phyloP scores from a whole-genome alignment of 768 basidiomycete genomes.

The Auriculariales sp. region DNA sequence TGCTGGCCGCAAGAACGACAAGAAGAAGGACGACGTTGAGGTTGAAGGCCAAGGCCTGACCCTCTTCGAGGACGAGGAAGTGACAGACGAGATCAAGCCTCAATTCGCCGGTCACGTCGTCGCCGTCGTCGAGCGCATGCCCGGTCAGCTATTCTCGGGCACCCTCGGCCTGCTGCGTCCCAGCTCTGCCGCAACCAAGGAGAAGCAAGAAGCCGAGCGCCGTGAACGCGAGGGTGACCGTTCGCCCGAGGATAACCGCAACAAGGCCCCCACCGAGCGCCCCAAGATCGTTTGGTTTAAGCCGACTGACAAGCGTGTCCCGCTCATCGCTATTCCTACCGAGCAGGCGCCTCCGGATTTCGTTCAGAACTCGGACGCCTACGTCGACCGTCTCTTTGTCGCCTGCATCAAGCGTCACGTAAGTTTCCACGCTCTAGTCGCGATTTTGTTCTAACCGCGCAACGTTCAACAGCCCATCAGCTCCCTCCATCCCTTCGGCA shows the following conservation, averaged over 20 bases:
- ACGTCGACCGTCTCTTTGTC: constrained; percentile 84
- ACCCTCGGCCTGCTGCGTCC: constrained; percentile 90
- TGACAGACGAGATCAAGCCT: constrained; percentile 95
- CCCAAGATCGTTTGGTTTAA: constrained; percentile 99
- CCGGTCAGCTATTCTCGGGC: constrained; percentile 95
- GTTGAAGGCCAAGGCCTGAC: constrained; percentile 96
- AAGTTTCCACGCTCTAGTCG: constrained; percentile 19
- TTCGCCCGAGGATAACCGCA: constrained; percentile 58
- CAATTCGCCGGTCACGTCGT: constrained; percentile 98
- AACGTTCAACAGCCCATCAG: constrained; percentile 63
- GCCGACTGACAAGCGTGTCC: constrained; percentile 97
- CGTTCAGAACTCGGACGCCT: constrained; percentile 83
- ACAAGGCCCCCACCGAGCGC: constrained; percentile 66
- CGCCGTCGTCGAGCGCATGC: constrained; percentile 99
- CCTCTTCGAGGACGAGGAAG: constrained; percentile 98
- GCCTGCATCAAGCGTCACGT: constrained; percentile 98
- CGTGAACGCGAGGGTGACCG: constrained; percentile 93
- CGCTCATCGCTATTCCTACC: constrained; percentile 95
- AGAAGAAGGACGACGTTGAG: constrained; percentile 99
- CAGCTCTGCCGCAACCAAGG: constrained; percentile 93
- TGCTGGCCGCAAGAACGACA: constrained; percentile 81
- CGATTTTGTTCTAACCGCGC: constrained; percentile 16
- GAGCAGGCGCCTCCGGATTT: constrained; percentile 97
- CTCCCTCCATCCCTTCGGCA: constrained; percentile 96
- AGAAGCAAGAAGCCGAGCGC: constrained; percentile 96